Conservation (phyloP, 768 basidiomycete species). For the Suillus luteus region DNA sequence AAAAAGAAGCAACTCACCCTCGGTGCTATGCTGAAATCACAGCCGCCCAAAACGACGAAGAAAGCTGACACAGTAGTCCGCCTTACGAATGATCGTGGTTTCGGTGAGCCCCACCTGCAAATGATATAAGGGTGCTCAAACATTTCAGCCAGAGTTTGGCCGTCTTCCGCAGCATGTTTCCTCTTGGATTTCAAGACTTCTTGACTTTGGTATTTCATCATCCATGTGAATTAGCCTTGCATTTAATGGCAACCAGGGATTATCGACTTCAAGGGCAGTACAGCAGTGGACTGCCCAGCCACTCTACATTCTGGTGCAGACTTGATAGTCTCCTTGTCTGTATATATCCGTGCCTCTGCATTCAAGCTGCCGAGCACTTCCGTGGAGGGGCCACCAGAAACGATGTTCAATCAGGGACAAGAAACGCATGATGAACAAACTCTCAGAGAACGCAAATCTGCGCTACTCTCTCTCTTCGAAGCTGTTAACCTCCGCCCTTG, state of each 20-base stretch:
- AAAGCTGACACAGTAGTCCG: constrained; percentile 67
- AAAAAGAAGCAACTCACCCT: constrained; percentile 68
- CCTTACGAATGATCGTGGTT: constrained; percentile 62
- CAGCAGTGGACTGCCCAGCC: constrained; percentile 78
- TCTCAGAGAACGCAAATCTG: constrained; percentile 78
- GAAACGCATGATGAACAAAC: constrained; percentile 79
- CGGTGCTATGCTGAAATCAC: constrained; percentile 64
- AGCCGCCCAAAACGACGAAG: constrained; percentile 46
- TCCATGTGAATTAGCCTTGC: neutral
- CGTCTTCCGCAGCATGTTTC: constrained; percentile 70
- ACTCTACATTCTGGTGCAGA: constrained; percentile 72
- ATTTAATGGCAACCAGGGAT: constrained; percentile 43
- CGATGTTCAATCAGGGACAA: constrained; percentile 70
- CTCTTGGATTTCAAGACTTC: constrained; percentile 70
- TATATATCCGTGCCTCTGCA: constrained; percentile 68
- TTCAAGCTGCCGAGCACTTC: constrained; percentile 53
- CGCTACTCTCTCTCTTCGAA: constrained; percentile 74
- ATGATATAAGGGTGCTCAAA: neutral
- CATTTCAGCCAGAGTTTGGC: constrained; percentile 64
- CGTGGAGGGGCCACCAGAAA: constrained; percentile 27
- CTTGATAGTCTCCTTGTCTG: constrained; percentile 73
- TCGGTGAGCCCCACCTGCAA: constrained; percentile 47
- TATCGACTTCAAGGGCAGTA: constrained; percentile 64
- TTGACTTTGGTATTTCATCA: constrained; percentile 59
- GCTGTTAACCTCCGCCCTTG: constrained; percentile 69